A percentile compares a stretch with the other conserved stretches of the same genome.
Evolutionary conservation across 495 filamentous ascomycete genomes (phyloP).

Genomic region (Neurospora sp.): DNA sequence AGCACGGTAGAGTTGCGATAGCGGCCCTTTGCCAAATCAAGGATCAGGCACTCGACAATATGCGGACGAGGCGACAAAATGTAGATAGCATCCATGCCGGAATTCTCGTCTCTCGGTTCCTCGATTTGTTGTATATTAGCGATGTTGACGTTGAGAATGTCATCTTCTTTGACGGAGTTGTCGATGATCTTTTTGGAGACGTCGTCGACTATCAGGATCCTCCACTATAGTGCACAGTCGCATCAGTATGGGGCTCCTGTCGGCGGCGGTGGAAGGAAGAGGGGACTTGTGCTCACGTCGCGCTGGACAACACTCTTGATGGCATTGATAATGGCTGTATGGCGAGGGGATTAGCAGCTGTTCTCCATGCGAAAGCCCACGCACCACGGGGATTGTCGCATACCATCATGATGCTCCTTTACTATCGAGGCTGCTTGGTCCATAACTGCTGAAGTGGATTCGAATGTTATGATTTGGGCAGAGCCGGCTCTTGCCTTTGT

Average conservation of each 20-base stretch:
- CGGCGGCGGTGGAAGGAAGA: neutral
- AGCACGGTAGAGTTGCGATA: constrained; percentile 68
- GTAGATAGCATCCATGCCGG: constrained; percentile 88
- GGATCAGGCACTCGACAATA: constrained; percentile 86
- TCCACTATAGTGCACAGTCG: constrained; percentile 56
- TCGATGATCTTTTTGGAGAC: constrained; percentile 70
- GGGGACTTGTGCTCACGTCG: constrained; percentile 34
- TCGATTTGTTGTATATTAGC: constrained; percentile 92
- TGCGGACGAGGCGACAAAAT: constrained; percentile 73
- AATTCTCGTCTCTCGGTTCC: constrained; percentile 65
- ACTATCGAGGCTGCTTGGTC: constrained; percentile 25
- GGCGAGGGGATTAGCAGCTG: neutral
- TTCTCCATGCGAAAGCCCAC: neutral
- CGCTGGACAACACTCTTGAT: constrained; percentile 45
- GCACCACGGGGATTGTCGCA: neutral
- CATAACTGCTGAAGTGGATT: constrained; percentile 10
- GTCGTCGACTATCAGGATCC: constrained; percentile 83
- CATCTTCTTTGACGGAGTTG: constrained; percentile 83
- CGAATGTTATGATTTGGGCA: neutral
- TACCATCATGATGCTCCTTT: constrained; percentile 27
- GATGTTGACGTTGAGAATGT: constrained; percentile 90
- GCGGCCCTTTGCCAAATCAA: constrained; percentile 74
- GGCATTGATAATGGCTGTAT: constrained; percentile 35
- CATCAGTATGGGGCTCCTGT: constrained; percentile 5
- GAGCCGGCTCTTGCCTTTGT: constrained; percentile 6